phyloP scores from a whole-genome alignment of 257 asterid genomes.

The Nicotiana obtusifolia region DNA sequence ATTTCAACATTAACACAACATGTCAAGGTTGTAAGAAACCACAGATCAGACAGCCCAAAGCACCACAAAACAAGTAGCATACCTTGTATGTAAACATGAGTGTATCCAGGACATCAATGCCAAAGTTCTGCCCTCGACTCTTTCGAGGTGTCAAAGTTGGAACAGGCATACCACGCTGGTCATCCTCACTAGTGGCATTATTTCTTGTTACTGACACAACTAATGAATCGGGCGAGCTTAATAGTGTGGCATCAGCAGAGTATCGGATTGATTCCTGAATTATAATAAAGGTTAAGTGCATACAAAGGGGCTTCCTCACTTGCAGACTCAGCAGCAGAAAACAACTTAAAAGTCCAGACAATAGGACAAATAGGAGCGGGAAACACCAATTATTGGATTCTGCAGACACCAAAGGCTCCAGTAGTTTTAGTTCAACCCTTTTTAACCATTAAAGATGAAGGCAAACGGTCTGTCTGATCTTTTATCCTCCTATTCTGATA shows the following conservation, averaged over 20 bases:
- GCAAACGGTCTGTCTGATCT: not conserved
- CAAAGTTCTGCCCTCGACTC: constrained; percentile 56
- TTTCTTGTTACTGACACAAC: constrained; percentile 62
- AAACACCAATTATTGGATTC: constrained; percentile 1
- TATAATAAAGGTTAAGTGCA: constrained; percentile 14
- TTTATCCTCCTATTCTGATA: not conserved
- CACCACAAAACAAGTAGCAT: not conserved
- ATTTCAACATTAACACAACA: constrained; percentile 15
- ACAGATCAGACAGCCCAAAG: not conserved
- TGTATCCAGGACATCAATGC: constrained; percentile 74
- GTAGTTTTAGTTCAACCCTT: not conserved
- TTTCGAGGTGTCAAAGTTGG: constrained; percentile 60
- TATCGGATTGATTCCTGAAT: constrained; percentile 85
- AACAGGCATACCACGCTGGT: constrained; percentile 38
- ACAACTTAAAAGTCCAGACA: not conserved
- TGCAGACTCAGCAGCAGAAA: constrained; percentile 2
- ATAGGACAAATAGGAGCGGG: not conserved
- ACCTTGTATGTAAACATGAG: constrained; percentile 88
- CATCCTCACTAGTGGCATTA: constrained; percentile 43
- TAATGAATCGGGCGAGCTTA: constrained; percentile 72
- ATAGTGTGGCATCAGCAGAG: constrained; percentile 78
- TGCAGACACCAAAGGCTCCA: not conserved
- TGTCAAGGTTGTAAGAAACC: not conserved
- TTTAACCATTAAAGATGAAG: not conserved
- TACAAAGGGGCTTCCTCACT: constrained; percentile 17